These are phyloP conservation scores for Baudoinia panamericana DNA, from an alignment of 495 filamentous ascomycete genomes.

Conservation along the genomic window DNA sequence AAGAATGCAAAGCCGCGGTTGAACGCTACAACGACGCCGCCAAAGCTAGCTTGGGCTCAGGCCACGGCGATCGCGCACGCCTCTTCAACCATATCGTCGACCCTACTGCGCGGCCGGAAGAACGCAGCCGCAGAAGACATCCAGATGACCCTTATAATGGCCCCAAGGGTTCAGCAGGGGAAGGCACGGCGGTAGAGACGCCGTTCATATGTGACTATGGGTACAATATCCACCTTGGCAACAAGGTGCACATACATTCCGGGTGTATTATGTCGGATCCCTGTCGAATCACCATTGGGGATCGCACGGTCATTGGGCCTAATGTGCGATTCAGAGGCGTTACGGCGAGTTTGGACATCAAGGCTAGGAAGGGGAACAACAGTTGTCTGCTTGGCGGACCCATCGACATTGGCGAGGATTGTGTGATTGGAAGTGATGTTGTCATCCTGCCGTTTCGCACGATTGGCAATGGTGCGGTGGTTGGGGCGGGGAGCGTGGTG, in stretches of 20 bases:
- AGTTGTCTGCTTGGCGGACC: constrained; percentile 58
- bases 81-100: constrained; percentile 62
- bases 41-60: constrained; percentile 43
- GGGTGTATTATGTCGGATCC: constrained; percentile 84
- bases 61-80: constrained; percentile 63
- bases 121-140: neutral
- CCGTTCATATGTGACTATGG: constrained; percentile 94
- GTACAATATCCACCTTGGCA: constrained; percentile 81
- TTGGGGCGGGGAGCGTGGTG: constrained; percentile 31
- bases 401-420: constrained; percentile 76
- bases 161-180: constrained; percentile 53
- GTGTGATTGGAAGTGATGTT: constrained; percentile 74
- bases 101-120: constrained; percentile 10
- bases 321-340: constrained; percentile 70
- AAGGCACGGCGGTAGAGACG: constrained; percentile 67
- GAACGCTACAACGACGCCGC: constrained; percentile 77
- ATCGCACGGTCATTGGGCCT: constrained; percentile 67
- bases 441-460: constrained; percentile 52
- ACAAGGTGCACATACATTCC: constrained; percentile 72
- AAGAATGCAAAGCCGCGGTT: constrained; percentile 70
- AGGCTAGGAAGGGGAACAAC: constrained; percentile 57
- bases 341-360: constrained; percentile 62
- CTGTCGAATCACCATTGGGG: constrained; percentile 58
- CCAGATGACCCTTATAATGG: constrained; percentile 11
- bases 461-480: constrained; percentile 28